Base-by-base conservation (phyloP, 192 early-diverging fungal genomes). In the Coemansia sp. region DNA sequence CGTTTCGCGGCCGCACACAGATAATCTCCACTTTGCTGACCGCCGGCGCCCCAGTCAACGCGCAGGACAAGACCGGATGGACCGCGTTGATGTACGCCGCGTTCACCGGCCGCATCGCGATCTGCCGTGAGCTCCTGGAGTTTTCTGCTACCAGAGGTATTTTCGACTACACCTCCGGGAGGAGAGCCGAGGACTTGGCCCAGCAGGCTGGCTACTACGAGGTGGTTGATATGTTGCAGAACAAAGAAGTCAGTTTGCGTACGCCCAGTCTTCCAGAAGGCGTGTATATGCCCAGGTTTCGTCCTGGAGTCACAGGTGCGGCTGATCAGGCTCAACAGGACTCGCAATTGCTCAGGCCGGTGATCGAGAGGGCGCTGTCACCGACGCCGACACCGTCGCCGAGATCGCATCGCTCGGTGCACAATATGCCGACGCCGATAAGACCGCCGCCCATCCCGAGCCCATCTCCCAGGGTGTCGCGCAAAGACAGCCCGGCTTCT, bases 41-140 rank as follows among this genome's bases (percentile, higher is more conserved):
- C 20, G 20, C 33, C 31, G n/a, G 60, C 7, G 71, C 68, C 17
- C 56, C 51, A 1, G 66, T 71, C 11, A 69, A 80, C 51, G 55
- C 40, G 11, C 68, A 71, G n/a, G 77, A 80, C 64, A 61, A 32
- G 12, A 33, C 52, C 12, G 77, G 77, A 5, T 80, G 77, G 77
- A 75, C 77, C 5, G 72, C 77, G 2, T 56, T 80, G 8, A 80
- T 80, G 77, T 80, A 71, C 49, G 77, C 77, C 0, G 77, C 77
- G 2, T 80, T 68, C 25, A 71, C 77, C 3, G 77, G 77, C 16
- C 77, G 77, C 36, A 67, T 80, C 7, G 77, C 72, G 7, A 80
- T 80, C 3, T 80, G 77, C 45, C 77, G 77, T 1, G 77, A 74
- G 66, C 51, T 80, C 36, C 67, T 80, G 4, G 77, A 80, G 48